phyloP scores from a whole-genome alignment of 768 basidiomycete genomes.

The Rubroboletus satanas region DNA sequence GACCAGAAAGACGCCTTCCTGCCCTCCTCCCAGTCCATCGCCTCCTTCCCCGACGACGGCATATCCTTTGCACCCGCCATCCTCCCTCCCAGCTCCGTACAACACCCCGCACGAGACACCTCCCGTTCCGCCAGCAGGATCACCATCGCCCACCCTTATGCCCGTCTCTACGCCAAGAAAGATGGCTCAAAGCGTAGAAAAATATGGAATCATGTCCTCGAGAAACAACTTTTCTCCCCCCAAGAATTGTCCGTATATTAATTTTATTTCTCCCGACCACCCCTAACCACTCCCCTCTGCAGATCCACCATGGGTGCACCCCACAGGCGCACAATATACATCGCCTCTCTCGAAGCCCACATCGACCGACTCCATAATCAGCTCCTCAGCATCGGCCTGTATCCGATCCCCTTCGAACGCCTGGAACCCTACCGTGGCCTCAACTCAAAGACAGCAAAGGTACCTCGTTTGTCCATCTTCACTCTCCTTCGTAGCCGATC shows the following conservation, averaged over 20 bases:
- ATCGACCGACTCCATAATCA: conserved; percentile 65
- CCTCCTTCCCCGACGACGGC: conserved; percentile 23
- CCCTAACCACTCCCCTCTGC: background rate
- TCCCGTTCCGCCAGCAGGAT: conserved; percentile 24
- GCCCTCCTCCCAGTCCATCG: conserved; percentile 1
- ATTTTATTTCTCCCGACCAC: too few species aligned
- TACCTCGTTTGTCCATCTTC: conserved; percentile 18
- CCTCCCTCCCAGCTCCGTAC: background rate
- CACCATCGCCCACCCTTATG: conserved; percentile 60
- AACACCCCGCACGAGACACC: conserved; percentile 17
- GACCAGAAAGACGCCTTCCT: conserved; percentile 1
- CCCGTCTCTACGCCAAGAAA: conserved; percentile 63
- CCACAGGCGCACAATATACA: conserved; percentile 65
- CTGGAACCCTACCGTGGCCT: conserved; percentile 64
- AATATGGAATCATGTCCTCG: conserved; percentile 76
- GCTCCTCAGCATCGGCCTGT: conserved; percentile 48
- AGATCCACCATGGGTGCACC: conserved; percentile 67
- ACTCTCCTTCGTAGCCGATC: background rate
- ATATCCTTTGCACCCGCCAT: conserved; percentile 14
- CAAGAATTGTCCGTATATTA: conserved; percentile 54
- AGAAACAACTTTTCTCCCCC: conserved; percentile 65
- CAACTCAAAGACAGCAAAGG: conserved; percentile 77
- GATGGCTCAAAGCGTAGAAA: conserved; percentile 63
- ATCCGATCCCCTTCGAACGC: conserved; percentile 52
- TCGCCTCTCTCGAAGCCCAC: conserved; percentile 68